These are phyloP conservation scores for Herpetospermum pedunculosum DNA, from an alignment of 306 rosid species.

Conservation along the genomic window DNA sequence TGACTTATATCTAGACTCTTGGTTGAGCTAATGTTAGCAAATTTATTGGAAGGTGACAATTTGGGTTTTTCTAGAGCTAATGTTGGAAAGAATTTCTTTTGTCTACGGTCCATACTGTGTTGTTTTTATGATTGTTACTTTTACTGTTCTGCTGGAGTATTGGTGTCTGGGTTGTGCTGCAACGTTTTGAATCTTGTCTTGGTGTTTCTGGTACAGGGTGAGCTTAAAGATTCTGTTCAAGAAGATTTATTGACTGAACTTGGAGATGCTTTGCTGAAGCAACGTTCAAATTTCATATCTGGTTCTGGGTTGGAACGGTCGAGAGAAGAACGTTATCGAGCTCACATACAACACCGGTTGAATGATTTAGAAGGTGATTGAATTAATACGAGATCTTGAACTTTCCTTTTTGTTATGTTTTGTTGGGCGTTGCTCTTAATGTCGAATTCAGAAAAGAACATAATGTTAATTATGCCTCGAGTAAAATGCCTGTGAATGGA, in stretches of 20 bases:
- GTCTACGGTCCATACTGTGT: not conserved
- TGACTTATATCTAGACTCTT: not conserved
- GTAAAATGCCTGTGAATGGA: not conserved
- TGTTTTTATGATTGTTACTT: not conserved
- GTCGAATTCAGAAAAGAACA: not conserved
- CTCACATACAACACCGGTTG: conserved; percentile 54
- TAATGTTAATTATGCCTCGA: not conserved
- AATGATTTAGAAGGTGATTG: conserved; percentile 67
- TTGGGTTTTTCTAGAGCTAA: not conserved
- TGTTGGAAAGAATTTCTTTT: not conserved
- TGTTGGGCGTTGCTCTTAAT: not conserved
- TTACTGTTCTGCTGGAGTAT: not conserved
- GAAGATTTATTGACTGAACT: conserved; percentile 47
- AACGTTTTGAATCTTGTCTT: conserved; percentile 5
- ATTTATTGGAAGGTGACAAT: not conserved
- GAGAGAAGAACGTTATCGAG: conserved; percentile 41
- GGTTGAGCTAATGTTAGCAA: not conserved
- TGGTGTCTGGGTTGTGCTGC: not conserved
- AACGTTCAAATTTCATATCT: conserved; percentile 32
- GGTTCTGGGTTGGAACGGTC: conserved; percentile 42
- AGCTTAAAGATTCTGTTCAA: conserved; percentile 20
- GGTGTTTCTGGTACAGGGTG: conserved; percentile 37
- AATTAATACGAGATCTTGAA: conserved; percentile 5
- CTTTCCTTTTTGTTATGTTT: not conserved
- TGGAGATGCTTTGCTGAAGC: conserved; percentile 51